phyloP scores from a whole-genome alignment of 2,329 filamentous ascomycete genomes.

The Nakataea oryzae region DNA sequence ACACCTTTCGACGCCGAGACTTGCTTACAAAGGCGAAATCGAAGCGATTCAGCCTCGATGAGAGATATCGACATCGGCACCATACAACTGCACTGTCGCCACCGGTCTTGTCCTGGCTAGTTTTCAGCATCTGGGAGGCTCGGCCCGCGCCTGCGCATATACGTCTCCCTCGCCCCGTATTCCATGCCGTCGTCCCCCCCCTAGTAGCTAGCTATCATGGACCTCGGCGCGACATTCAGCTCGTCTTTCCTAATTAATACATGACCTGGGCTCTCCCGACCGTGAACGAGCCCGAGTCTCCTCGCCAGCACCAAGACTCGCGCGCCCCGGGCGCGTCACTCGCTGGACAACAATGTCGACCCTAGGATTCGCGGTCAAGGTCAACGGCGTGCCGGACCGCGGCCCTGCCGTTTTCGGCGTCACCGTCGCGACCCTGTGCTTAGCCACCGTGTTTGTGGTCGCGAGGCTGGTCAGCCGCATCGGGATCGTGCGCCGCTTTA shows the following conservation, averaged over 20 bases:
- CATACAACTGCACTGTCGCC: background rate
- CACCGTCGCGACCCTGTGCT: slow-evolving; percentile 55
- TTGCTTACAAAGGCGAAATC: background rate
- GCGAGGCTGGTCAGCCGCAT: slow-evolving; percentile 64
- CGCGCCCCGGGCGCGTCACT: background rate
- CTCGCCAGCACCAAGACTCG: no score
- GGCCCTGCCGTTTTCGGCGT: slow-evolving; percentile 58
- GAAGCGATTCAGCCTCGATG: background rate
- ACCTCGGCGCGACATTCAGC: background rate
- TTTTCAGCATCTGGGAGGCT: background rate
- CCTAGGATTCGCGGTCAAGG: background rate
- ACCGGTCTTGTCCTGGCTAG: background rate
- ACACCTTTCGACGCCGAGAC: background rate
- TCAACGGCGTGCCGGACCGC: slow-evolving; percentile 30
- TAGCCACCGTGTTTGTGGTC: slow-evolving; percentile 66
- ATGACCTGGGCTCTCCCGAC: background rate
- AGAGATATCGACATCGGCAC: background rate
- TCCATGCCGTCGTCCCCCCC: background rate
- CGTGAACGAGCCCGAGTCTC: background rate
- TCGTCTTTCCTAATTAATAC: background rate
- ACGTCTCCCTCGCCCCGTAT: no score
- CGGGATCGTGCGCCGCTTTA: slow-evolving; percentile 60
- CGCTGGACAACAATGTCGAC: background rate
- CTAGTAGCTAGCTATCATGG: background rate
- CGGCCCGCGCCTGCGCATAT: background rate